Conservation (phyloP, 306 rosid genomes). For the Cicer judaicum region DNA sequence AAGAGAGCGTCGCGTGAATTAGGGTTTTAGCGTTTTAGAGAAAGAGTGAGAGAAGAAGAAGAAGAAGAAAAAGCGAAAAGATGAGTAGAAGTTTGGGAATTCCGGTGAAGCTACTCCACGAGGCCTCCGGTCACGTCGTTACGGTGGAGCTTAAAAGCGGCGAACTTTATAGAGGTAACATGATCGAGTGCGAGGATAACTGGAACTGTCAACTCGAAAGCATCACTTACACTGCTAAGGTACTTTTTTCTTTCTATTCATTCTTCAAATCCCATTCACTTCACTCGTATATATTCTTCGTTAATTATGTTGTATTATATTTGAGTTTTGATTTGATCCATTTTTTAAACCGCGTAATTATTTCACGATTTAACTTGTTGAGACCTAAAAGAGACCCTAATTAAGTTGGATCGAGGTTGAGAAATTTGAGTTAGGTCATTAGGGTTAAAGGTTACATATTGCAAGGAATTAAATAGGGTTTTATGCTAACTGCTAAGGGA, state of each 20-base stretch:
- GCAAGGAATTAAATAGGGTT: neutral
- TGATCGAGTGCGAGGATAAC: constrained; percentile 98
- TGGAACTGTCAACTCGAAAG: constrained; percentile 99
- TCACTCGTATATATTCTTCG: neutral
- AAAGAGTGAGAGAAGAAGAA: neutral
- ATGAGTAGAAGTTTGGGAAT: constrained; percentile 99
- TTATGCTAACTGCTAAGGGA: neutral
- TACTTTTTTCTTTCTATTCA: constrained; percentile 14
- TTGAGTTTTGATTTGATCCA: neutral
- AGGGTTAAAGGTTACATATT: constrained; percentile 1
- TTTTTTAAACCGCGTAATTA: neutral
- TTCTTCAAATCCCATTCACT: no score
- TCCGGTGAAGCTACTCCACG: constrained; percentile 98
- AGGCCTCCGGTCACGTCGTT: constrained; percentile 93
- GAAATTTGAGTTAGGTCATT: neutral
- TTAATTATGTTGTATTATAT: neutral
- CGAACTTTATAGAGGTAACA: constrained; percentile 94
- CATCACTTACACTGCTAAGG: constrained; percentile 99
- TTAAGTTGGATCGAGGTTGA: neutral
- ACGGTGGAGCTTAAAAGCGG: constrained; percentile 99
- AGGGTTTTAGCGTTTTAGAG: constrained; percentile 54
- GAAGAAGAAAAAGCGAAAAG: constrained; percentile 7
- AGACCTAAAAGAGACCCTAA: neutral
- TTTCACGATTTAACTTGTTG: neutral
- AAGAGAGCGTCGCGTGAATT: neutral